These are phyloP conservation scores for Fennellomyces sp. DNA, from an alignment of 371 early-diverging fungal genomes.

Conservation along the genomic window DNA sequence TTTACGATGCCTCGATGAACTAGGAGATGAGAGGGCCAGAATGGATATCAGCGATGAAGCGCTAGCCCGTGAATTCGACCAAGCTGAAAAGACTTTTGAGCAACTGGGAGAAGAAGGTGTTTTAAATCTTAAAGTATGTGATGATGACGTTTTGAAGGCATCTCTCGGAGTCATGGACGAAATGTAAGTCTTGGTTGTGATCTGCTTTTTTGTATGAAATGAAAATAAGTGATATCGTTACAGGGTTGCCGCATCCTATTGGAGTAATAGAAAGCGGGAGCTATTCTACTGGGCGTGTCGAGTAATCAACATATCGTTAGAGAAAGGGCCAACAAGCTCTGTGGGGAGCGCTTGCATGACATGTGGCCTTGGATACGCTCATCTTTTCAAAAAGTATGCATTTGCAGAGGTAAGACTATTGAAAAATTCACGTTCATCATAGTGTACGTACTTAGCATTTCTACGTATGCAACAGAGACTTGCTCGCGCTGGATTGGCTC, in stretches of 20 bases:
- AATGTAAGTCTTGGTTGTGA: constrained; percentile 19
- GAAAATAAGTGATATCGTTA: not conserved
- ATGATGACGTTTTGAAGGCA: constrained; percentile 23
- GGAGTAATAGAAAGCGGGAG: constrained; percentile 35
- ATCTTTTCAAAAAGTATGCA: too few relatives aligned
- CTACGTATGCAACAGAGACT: not conserved
- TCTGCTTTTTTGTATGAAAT: not conserved
- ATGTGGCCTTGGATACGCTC: too few relatives aligned
- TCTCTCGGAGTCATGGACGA: constrained; percentile 40
- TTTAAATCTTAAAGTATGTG: constrained; percentile 16
- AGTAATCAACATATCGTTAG: constrained; percentile 30
- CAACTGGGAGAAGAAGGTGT: constrained; percentile 21
- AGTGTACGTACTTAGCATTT: too few relatives aligned
- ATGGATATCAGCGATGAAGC: constrained; percentile 14
- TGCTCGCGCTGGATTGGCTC: constrained; percentile 3
- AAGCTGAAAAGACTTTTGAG: constrained; percentile 14
- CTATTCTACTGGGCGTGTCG: constrained; percentile 37
- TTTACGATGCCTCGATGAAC: constrained; percentile 27
- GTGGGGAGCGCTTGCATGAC: too few relatives aligned
- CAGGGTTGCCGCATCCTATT: constrained; percentile 35
- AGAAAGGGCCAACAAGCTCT: constrained; percentile 29
- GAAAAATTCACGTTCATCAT: too few relatives aligned
- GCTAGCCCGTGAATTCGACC: constrained; percentile 17
- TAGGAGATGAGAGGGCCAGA: constrained; percentile 22
- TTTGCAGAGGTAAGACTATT: too few relatives aligned